A percentile compares a stretch with the other conserved stretches of the same genome.
Conservation (phyloP, 1,284 basidiomycete genomes). For the Ganoderma lingzhi region DNA sequence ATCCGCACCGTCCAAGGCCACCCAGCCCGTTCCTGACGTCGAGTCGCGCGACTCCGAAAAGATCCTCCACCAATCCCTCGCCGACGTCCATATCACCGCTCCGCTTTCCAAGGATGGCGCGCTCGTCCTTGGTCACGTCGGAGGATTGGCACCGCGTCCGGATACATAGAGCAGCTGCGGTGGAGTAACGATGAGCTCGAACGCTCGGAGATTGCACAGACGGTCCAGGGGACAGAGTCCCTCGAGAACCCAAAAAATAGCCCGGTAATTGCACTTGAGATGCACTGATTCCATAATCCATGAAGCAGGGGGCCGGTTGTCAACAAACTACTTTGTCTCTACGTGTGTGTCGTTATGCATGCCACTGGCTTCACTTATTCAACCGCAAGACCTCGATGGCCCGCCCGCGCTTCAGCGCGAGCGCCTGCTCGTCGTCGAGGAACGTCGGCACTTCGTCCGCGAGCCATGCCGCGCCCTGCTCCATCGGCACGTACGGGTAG, state of each 20-base stretch:
- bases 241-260: not conserved
- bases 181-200: not conserved
- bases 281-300: not conserved
- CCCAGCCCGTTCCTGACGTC: slow-evolving; percentile 34
- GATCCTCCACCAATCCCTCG: slow-evolving; percentile 27
- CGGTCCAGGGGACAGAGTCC: not conserved
- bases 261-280: not conserved
- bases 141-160: not conserved
- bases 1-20: slow-evolving; percentile 55
- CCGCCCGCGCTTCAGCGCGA: slow-evolving; percentile 17
- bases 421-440: slow-evolving; percentile 10
- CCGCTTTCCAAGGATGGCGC: slow-evolving; percentile 58
- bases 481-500: slow-evolving; percentile 10
- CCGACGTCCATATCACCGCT: slow-evolving; percentile 30
- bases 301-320: not conserved
- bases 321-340: not conserved
- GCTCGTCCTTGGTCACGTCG: slow-evolving; percentile 63
- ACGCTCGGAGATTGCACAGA: not conserved
- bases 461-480: slow-evolving; percentile 6
- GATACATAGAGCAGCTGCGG: not conserved
- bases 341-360: not conserved
- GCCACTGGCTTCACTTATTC: slow-evolving; percentile 12
- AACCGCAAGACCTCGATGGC: slow-evolving; percentile 24
- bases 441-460: slow-evolving; percentile 11
- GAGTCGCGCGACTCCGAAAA: slow-evolving; percentile 45